Base-by-base conservation (phyloP, 495 filamentous ascomycete species). In the Penicillium cataractarum region DNA sequence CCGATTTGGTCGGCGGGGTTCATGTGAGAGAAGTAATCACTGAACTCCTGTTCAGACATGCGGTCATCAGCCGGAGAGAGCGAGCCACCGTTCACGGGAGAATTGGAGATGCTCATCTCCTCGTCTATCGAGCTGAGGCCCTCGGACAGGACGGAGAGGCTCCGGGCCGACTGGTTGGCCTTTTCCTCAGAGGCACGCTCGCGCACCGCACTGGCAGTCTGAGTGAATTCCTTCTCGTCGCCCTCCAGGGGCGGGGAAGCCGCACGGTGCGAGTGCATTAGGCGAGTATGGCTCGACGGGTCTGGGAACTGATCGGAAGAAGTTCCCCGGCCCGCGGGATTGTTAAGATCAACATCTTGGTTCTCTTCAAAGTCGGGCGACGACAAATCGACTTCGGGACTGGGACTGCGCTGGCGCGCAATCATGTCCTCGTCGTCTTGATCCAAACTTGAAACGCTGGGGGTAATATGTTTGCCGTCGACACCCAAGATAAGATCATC, bases 201-300 rank as follows among this genome's bases (percentile, higher is more conserved):
- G 66, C 92, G 92, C 74, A 97, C 85, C 46, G 87, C 89, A 68
- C 89, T 88, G 9, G 95, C 95, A 6, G 94, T 97, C 77, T 94
- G 92, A 4, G 92, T 97, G 71, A 99, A 99, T 76, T 98, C 95
- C 68, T 89, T 91, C 79, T 99, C 95, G 65, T 98, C 95, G 64
- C 91, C 90, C 78, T 99, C 95, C 31, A 98, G 84, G 24, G 92
- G 92, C 52, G 96, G 95, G 63, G 90, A 92, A 53, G 86, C 85
- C 8, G 87, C 89, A 57, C 90, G 87, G 58, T 87, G 80, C 37
- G 88, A 90, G 70, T 89, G 89, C 71, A 81, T 74, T 55, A 82
- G 68, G 63, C 69, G 74, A 68, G 78, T 70, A 62, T 76, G 74
- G 65, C 57, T 73, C 58, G 63, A 76, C 62, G 65, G 56, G 56